Percentiles rank a stretch among this genome's conserved stretches.
These are phyloP conservation scores for Groenewaldozyma salmanticensis DNA, from an alignment of 805 yeast genomes.

Conservation along the genomic window DNA sequence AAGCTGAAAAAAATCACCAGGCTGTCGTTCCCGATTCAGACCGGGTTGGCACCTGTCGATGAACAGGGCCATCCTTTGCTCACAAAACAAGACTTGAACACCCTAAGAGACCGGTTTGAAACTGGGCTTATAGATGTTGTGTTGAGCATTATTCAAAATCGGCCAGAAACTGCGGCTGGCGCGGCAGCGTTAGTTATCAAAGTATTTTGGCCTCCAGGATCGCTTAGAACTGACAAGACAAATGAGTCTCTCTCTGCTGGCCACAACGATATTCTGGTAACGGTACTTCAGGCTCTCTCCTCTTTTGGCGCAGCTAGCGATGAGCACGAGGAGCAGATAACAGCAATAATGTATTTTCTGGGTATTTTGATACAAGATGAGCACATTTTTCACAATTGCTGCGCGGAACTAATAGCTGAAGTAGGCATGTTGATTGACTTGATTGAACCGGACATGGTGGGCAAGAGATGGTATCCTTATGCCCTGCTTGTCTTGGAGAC, in stretches of 20 bases:
- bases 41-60: conserved; percentile 12
- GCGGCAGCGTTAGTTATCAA: conserved; percentile 13
- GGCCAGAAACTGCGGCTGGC: conserved; percentile 18
- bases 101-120: conserved; percentile 16
- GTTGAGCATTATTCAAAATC: conserved; percentile 13
- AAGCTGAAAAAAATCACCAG: neutral
- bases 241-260: conserved; percentile 6
- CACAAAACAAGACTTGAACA: conserved; percentile 15
- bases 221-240: conserved; percentile 10
- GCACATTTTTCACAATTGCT: conserved; percentile 11
- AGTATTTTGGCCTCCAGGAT: conserved; percentile 10
- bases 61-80: conserved; percentile 12
- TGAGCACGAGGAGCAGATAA: conserved; percentile 6
- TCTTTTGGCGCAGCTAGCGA: conserved; percentile 6
- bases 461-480: conserved; percentile 43
- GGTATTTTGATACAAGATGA: conserved; percentile 19
- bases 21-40: neutral
- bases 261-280: conserved; percentile 10
- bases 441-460: conserved; percentile 16
- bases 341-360: conserved; percentile 17
- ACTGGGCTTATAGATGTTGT: conserved; percentile 13
- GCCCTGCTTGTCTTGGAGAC: conserved; percentile 48
- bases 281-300: conserved; percentile 8
- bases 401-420: conserved; percentile 9
- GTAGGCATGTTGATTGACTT: conserved; percentile 12